Evolutionary conservation across 2,329 filamentous ascomycete genomes (phyloP), one percentile per base, ranked within the genome.

Genomic region (Penicillium capsulatum): DNA sequence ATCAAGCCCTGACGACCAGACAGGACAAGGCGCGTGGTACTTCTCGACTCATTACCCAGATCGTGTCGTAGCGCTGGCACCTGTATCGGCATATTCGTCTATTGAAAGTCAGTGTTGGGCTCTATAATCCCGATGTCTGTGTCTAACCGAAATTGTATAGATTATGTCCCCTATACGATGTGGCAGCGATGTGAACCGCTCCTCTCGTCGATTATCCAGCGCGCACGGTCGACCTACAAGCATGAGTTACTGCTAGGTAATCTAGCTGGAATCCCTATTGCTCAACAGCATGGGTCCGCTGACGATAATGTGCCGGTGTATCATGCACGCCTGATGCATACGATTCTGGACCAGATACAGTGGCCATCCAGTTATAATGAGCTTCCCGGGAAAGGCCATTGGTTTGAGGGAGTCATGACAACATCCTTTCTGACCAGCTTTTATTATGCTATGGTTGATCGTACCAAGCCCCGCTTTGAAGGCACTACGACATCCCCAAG

Each of bases 291-390:
- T 55, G 76, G 77, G 4, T 64, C 67, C 17, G 51, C 61, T 7
- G 77, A 80, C 51, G 74, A 77, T 47, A 81, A 80, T 50, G 77
- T 81, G 3, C 77, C 77, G 0, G 62, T 68, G 4, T 80, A 76
- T 48, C 71, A 80, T 54, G 79, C 76, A 3, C 66, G 77, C 7
- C 58, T 77, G 7, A 71, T 80, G 58, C 67, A 69, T 31, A 68
- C 74, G 42, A 61, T 76, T 29, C 57, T 76, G 9, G 61, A 61
- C 15, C 64, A 75, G 47, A 58, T 59, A 34, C 66, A 62, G 5
- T 63, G 60, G 31, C 54, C 65, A 4, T 70, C 69, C 9, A 57
- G 59, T 6, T 80, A 77, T 51, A 54, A 67, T 30, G 77, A 80
- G 52, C 55, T 80, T 17, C 54, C 63, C 7, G 68, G 63, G 11